phyloP scores from a whole-genome alignment of 345 rosid species.

The Eucalyptus brandiana region DNA sequence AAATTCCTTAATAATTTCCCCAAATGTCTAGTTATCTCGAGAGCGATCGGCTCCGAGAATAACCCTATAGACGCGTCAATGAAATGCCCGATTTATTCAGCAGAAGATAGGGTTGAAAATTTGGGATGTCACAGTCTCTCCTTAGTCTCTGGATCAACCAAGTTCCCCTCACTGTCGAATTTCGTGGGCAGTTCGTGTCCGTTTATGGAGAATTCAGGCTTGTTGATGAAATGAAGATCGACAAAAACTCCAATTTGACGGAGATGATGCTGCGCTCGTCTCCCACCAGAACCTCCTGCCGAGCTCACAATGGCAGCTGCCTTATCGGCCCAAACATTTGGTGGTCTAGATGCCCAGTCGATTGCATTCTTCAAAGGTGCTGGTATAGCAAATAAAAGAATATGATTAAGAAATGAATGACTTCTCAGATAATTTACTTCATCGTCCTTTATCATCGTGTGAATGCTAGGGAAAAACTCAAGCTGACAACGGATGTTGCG shows the following conservation, averaged over 20 bases:
- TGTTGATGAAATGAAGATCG: conserved; percentile 86
- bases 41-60: no score
- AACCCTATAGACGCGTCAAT: no score
- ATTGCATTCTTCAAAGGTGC: conserved; percentile 77
- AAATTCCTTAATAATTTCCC: no score
- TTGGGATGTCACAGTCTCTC: no score
- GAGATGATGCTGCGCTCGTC: conserved; percentile 58
- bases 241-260: conserved; percentile 76
- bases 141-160: conserved; percentile 35
- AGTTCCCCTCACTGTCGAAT: conserved; percentile 59
- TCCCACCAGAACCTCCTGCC: conserved; percentile 56
- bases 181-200: conserved; percentile 67
- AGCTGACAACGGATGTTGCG: neutral
- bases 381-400: neutral
- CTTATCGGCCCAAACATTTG: conserved; percentile 71
- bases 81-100: no score
- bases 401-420: neutral
- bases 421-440: neutral
- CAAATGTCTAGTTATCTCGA: no score
- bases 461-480: neutral
- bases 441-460: neutral
- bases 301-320: conserved; percentile 56
- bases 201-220: conserved; percentile 61
- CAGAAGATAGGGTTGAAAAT: no score
- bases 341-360: conserved; percentile 72